Conservation (phyloP, 495 filamentous ascomycete species). For the Tuber microsphaerosporum region DNA sequence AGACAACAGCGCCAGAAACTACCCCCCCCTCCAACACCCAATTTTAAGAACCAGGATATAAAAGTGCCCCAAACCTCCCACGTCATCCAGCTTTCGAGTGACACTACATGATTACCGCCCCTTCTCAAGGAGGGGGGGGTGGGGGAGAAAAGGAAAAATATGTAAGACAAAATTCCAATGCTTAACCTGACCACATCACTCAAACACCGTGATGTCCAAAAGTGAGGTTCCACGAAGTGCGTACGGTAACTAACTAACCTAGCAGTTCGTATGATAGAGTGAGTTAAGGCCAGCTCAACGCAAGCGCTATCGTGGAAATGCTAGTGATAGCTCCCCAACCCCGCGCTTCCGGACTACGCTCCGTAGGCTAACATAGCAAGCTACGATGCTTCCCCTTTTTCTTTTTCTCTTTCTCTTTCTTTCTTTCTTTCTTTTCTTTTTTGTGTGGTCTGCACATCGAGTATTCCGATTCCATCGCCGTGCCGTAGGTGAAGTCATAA, state of each 20-base stretch:
- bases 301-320: not conserved
- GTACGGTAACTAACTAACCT: not conserved
- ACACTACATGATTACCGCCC: not conserved
- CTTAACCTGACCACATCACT: conserved; percentile 1
- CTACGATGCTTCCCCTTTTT: not conserved
- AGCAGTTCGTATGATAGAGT: not conserved
- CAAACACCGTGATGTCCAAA: not conserved
- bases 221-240: not conserved
- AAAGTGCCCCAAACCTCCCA: not conserved
- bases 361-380: not conserved
- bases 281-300: not conserved
- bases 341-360: not conserved
- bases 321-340: not conserved
- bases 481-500: not conserved
- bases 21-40: not conserved
- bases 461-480: not conserved
- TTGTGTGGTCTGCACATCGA: not conserved
- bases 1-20: not conserved
- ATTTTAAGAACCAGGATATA: not conserved
- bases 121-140: not conserved
- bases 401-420: not conserved
- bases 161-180: not conserved
- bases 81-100: not conserved
- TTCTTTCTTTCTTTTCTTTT: not conserved
- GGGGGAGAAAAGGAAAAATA: not conserved